These are phyloP conservation scores for Fusarium citri DNA, from an alignment of 2,329 filamentous ascomycete genomes.

Conservation along the genomic window DNA sequence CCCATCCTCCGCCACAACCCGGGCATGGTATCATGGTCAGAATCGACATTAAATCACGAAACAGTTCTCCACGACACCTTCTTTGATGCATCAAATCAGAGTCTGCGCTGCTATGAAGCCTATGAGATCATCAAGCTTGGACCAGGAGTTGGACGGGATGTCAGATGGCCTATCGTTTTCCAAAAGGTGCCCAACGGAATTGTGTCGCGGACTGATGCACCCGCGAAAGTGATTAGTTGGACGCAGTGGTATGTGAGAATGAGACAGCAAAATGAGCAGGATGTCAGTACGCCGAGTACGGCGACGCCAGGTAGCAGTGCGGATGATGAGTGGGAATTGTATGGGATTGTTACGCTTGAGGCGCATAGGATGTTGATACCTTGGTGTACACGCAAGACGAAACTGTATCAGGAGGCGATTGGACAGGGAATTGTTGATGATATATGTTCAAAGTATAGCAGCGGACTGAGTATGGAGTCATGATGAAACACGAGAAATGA, in stretches of 20 bases:
- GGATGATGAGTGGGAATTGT: slow-evolving; percentile 46
- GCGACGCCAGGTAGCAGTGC: slow-evolving; percentile 18
- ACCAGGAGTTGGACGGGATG: slow-evolving; percentile 53
- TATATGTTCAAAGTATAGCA: slow-evolving; percentile 10
- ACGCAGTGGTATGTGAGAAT: slow-evolving; percentile 49
- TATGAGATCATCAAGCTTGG: slow-evolving; percentile 51
- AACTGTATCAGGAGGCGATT: slow-evolving; percentile 9
- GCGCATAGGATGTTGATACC: slow-evolving; percentile 50
- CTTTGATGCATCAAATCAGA: slow-evolving; percentile 50
- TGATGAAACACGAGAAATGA: not conserved
- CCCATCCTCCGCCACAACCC: slow-evolving; percentile 56
- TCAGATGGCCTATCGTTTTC: slow-evolving; percentile 58
- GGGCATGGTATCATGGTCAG: slow-evolving; percentile 50
- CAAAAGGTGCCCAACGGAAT: slow-evolving; percentile 56
- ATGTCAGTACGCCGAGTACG: slow-evolving; percentile 37
- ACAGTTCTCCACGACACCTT: slow-evolving; percentile 54
- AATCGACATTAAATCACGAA: slow-evolving; percentile 46
- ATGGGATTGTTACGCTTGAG: slow-evolving; percentile 48
- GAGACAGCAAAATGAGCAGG: slow-evolving; percentile 15
- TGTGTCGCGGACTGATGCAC: slow-evolving; percentile 54
- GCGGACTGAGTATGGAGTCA: not conserved
- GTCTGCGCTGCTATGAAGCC: slow-evolving; percentile 50
- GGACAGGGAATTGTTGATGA: slow-evolving; percentile 30
- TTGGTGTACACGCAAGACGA: slow-evolving; percentile 44
- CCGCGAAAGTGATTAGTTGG: slow-evolving; percentile 57